Evolutionary conservation across 306 rosid species (phyloP), one percentile per base, ranked within the genome.

Genomic region (Malus sylvestris): DNA sequence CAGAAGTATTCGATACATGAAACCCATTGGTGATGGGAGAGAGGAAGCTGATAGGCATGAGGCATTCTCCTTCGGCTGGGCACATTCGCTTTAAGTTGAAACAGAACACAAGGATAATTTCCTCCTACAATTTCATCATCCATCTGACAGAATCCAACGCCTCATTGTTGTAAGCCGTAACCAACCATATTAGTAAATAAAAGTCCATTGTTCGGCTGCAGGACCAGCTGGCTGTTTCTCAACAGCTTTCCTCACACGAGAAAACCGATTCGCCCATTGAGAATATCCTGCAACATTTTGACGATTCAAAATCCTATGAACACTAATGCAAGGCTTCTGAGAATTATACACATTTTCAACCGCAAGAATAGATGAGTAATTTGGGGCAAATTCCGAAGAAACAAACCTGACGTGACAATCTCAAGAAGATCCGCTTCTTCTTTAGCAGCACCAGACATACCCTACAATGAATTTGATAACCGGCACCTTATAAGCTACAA

Each of bases 371-470:
- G 38, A 6, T 30, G 22, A 30, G 22, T 63, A 30, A 30, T 29
- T 5, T 58, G 32, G 40, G 22, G 1, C 9, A 30, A 1, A 32
- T 14, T 63, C 42, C 22, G 6, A 63, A 63, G 68, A 30, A 32
- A 69, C 73, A 70, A 75, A 95, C 97, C 96, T 77, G 89, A 71
- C 25, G 78, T 75, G 30, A 90, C 62, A 66, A 92, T 95, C 85
- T 92, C 97, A 22, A 55, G 76, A 80, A 95, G 96, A 89, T 95
- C 98, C 82, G 59, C 74, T 30, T 92, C 89, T 73, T 46, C 83
- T 70, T 83, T 77, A n/a, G 65, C 81, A 76, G 71, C 83, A 35
- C 71, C 75, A 51, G 67, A 45, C 77, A 72, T 60, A 68, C 81
- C 93, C 98, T 95, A 93, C 88, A 84, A 70, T 29, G 68, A 65